Evolutionary conservation across 495 filamentous ascomycete species (phyloP).

Genomic region (Daldinia concentrica): DNA sequence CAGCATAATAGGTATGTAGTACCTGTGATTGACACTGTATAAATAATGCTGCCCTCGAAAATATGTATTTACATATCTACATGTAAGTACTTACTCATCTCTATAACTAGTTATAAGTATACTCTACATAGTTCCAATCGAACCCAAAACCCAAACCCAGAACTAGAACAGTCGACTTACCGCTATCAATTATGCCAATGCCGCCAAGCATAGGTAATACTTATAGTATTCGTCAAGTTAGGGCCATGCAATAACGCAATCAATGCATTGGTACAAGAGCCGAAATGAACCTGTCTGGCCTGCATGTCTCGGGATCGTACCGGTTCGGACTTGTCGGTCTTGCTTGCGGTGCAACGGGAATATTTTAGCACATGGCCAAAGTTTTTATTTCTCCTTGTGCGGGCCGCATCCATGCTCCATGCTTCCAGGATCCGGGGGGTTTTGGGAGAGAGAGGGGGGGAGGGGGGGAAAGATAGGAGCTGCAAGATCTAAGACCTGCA

Average conservation of each 20-base stretch:
- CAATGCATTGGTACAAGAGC: conserved; percentile 4
- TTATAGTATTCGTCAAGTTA: background rate
- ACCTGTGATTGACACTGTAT: background rate
- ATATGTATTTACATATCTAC: no score
- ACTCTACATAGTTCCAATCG: no score
- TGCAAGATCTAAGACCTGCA: conserved; percentile 43
- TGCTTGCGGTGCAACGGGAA: conserved; percentile 14
- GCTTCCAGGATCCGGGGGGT: conserved; percentile 20
- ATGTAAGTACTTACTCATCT: no score
- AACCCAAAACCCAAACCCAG: no score
- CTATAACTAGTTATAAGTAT: no score
- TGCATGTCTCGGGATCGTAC: conserved; percentile 30
- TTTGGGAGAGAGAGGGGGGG: background rate
- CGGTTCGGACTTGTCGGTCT: conserved; percentile 5
- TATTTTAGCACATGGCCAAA: conserved; percentile 15
- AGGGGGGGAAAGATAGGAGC: conserved; percentile 7
- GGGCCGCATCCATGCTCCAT: conserved; percentile 18
- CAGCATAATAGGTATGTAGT: background rate
- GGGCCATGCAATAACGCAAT: background rate
- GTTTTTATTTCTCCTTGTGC: background rate
- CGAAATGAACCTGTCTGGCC: conserved; percentile 8
- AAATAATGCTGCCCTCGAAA: no score
- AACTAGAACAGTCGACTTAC: no score
- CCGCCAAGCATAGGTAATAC: background rate
- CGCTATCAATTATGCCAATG: background rate